Conservation (phyloP, 164 flowering plant genomes). For the Vitis labrusca region DNA sequence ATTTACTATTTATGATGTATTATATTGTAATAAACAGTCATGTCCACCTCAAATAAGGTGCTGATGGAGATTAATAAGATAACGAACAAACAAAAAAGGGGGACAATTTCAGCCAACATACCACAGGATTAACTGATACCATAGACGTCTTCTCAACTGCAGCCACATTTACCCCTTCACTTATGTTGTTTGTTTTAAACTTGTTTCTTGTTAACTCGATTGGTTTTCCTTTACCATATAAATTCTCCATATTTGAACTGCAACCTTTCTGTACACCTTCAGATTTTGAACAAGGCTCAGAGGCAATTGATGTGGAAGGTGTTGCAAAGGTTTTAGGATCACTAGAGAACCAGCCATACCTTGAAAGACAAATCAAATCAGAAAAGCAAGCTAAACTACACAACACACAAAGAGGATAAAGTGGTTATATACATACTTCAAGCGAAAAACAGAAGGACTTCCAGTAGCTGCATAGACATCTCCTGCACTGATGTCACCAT, state of each 20-base stretch:
- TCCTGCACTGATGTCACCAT: slow-evolving; percentile 36
- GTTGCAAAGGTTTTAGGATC: slow-evolving; percentile 12
- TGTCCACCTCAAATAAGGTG: not conserved
- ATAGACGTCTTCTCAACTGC: slow-evolving; percentile 10
- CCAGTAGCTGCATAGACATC: slow-evolving; percentile 62
- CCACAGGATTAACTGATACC: slow-evolving; percentile 10
- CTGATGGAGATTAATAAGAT: not conserved
- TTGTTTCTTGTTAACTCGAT: not conserved
- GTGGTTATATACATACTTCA: slow-evolving; percentile 44
- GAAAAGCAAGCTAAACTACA: slow-evolving; percentile 3
- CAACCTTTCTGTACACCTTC: slow-evolving; percentile 17
- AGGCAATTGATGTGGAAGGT: slow-evolving; percentile 19
- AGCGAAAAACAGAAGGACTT: slow-evolving; percentile 62
- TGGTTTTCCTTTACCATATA: slow-evolving; percentile 12
- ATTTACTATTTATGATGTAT: not conserved
- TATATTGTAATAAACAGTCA: not conserved
- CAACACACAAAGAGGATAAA: not conserved
- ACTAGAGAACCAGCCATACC: slow-evolving; percentile 72
- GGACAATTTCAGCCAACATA: not conserved
- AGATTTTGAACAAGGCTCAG: slow-evolving; percentile 12
- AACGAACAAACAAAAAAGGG: not conserved
- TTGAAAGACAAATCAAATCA: slow-evolving; percentile 25
- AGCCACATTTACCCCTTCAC: slow-evolving; percentile 6
- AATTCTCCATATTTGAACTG: slow-evolving; percentile 4
- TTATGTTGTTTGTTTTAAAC: not conserved